Evolutionary conservation across 2,329 filamentous ascomycete species (phyloP), one percentile per base, ranked within the genome.

Genomic region (Epichloe baconii): DNA sequence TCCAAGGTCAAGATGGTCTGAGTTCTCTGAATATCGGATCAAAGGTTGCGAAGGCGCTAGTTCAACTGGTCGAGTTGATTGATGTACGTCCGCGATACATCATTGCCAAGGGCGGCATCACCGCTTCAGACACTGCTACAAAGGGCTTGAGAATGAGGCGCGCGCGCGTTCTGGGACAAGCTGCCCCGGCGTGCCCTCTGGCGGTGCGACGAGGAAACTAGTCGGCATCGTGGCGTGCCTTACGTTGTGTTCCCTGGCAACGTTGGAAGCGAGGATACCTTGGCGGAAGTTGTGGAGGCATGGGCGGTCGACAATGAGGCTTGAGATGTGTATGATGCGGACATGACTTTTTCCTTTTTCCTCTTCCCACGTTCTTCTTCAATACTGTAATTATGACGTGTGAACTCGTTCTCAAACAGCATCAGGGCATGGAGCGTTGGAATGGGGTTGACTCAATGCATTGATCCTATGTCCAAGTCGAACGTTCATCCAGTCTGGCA

Each of bases 161-260:
- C 0, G 77, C 77, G 5, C 68, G 64, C 40, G 69, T 80, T 42
- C 60, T 78, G 1, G 77, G 77, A 0, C 77, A 82, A 54, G 77
- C 77, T 2, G 76, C 76, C 0, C 75, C 0, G 77, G 77, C 1
- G 74, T 80, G 12, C 77, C 77, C 64, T 80, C 1, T 81, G 78
- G 78, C 65, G 71, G 50, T 80, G 76, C 53, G 68, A 76, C 44
- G 76, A 80, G 59, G 60, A 65, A 10, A 72, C 71, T 0, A 71
- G 68, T 45, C 71, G 74, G 43, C 73, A 72, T 60, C 64, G 65
- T 0, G 72, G 72, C 4, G 64, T 80, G 14, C 76, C 76, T 1
- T 80, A 76, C 58, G 72, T 80, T 2, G 76, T 80, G 0, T 80
- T 80, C 49, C 78, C 76, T 0, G 77, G 77, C 0, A 80, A 80